Conservation (phyloP, 768 basidiomycete species). For the Phaffia australis region DNA sequence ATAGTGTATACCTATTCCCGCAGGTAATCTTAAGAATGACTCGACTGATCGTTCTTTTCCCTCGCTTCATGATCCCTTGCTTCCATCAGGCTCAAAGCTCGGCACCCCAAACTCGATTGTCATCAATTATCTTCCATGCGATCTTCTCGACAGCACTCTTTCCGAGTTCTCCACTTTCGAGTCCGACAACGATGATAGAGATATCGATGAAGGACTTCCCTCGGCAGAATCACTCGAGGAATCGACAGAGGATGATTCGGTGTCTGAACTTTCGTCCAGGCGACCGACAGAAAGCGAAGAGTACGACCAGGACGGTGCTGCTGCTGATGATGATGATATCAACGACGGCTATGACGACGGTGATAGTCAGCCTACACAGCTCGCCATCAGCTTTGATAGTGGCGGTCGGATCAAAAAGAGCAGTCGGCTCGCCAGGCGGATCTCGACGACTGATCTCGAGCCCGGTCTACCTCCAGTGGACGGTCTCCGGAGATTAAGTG, state of each 20-base stretch:
- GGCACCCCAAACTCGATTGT: neutral
- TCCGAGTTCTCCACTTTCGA: constrained; percentile 7
- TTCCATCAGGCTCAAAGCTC: neutral
- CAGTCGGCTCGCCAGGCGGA: neutral
- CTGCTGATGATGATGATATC: neutral
- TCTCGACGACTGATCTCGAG: neutral
- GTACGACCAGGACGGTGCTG: neutral
- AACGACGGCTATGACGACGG: neutral
- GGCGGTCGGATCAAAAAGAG: neutral
- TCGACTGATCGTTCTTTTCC: constrained; percentile 1
- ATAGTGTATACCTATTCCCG: constrained; percentile 3
- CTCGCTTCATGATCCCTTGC: neutral
- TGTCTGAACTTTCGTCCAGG: too few species aligned
- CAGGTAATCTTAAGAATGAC: neutral
- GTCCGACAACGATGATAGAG: neutral
- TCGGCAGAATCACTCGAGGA: too few species aligned
- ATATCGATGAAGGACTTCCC: neutral
- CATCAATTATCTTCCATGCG: neutral
- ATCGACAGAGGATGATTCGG: too few species aligned
- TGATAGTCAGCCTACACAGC: neutral
- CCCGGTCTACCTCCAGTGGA: neutral
- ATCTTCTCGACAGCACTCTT: neutral
- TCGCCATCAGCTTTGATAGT: constrained; percentile 9
- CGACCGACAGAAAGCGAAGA: too few species aligned
- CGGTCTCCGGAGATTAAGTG: constrained; percentile 16